phyloP scores from a whole-genome alignment of 352 stramenopile genomes.

The Pythium dissimile region DNA sequence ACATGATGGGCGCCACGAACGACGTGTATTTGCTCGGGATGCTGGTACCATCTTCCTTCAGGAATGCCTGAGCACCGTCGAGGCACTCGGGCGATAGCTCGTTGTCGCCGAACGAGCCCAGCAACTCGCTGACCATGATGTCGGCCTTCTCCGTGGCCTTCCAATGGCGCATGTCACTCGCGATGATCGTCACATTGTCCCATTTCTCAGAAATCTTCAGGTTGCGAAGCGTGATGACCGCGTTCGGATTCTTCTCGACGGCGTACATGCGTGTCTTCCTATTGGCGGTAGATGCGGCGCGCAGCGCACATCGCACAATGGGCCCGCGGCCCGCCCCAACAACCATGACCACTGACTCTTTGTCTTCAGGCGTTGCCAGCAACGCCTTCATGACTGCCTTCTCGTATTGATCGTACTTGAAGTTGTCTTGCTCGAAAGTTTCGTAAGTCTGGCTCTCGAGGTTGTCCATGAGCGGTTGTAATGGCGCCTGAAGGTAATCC shows the following conservation, averaged over 20 bases:
- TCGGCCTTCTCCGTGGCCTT: slow-evolving; percentile 83
- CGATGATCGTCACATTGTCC: slow-evolving; percentile 84
- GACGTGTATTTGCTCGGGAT: slow-evolving; percentile 93
- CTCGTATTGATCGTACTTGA: slow-evolving; percentile 99
- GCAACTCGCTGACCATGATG: slow-evolving; percentile 95
- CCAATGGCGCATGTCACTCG: slow-evolving; percentile 86
- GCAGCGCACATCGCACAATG: slow-evolving; percentile 88
- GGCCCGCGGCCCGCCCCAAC: slow-evolving; percentile 96
- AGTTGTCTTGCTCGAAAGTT: slow-evolving; percentile 97
- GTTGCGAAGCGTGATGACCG: slow-evolving; percentile 92
- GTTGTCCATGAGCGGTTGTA: slow-evolving; percentile 98
- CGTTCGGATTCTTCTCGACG: slow-evolving; percentile 99
- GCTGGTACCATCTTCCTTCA: slow-evolving; percentile 88
- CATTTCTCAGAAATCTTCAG: slow-evolving; percentile 83
- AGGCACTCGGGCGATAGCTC: slow-evolving; percentile 99
- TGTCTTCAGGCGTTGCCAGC: slow-evolving; percentile 42
- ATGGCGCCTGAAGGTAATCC: slow-evolving; percentile 94
- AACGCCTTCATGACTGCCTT: slow-evolving; percentile 88
- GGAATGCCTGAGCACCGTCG: slow-evolving; percentile 91
- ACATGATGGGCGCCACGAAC: slow-evolving; percentile 94
- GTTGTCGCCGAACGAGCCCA: slow-evolving; percentile 98
- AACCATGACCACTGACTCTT: slow-evolving; percentile 82
- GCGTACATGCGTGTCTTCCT: slow-evolving; percentile 89
- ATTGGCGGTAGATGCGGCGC: slow-evolving; percentile 59
- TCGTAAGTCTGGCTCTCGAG: slow-evolving; percentile 98